These are phyloP conservation scores for Penicillium parvum DNA, from an alignment of 495 filamentous ascomycete genomes.

Conservation along the genomic window DNA sequence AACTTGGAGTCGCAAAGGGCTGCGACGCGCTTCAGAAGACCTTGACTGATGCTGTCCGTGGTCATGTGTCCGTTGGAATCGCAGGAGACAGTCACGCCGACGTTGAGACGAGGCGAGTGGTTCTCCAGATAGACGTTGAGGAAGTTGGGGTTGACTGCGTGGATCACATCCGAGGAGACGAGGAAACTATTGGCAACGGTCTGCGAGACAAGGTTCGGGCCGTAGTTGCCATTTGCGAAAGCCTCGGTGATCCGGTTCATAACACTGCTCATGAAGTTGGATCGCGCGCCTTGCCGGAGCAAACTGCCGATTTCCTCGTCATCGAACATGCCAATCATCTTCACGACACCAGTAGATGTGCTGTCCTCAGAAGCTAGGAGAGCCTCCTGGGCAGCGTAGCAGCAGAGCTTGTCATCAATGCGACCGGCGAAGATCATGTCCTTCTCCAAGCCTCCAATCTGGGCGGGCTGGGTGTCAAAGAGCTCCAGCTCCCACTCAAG, in stretches of 20 bases:
- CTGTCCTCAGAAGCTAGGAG: slow-evolving; percentile 63
- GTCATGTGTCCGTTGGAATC: slow-evolving; percentile 93
- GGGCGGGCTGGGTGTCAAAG: slow-evolving; percentile 83
- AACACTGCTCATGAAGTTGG: slow-evolving; percentile 77
- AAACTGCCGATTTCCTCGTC: slow-evolving; percentile 93
- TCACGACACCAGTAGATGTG: slow-evolving; percentile 56
- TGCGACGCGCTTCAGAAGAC: slow-evolving; percentile 69
- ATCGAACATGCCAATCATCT: slow-evolving; percentile 87
- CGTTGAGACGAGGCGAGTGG: slow-evolving; percentile 85
- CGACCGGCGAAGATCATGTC: slow-evolving; percentile 94
- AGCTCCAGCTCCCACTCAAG: slow-evolving; percentile 98
- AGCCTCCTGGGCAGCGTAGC: slow-evolving; percentile 83
- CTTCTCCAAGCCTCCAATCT: slow-evolving; percentile 79
- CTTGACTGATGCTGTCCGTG: slow-evolving; percentile 75
- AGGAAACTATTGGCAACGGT: slow-evolving; percentile 93
- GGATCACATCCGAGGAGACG: slow-evolving; percentile 87
- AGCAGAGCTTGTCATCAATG: slow-evolving; percentile 96
- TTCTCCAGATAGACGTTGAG: slow-evolving; percentile 71
- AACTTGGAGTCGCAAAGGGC: slow-evolving; percentile 62
- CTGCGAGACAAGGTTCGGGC: slow-evolving; percentile 67
- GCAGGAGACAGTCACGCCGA: slow-evolving; percentile 76
- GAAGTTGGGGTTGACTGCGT: slow-evolving; percentile 96
- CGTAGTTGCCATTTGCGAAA: slow-evolving; percentile 50
- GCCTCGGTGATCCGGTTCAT: slow-evolving; percentile 78
- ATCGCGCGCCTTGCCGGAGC: slow-evolving; percentile 82